Percentiles rank a stretch among this genome's conserved stretches.
Conservation (phyloP, 495 filamentous ascomycete genomes). For the Pseudevernia furfuracea region DNA sequence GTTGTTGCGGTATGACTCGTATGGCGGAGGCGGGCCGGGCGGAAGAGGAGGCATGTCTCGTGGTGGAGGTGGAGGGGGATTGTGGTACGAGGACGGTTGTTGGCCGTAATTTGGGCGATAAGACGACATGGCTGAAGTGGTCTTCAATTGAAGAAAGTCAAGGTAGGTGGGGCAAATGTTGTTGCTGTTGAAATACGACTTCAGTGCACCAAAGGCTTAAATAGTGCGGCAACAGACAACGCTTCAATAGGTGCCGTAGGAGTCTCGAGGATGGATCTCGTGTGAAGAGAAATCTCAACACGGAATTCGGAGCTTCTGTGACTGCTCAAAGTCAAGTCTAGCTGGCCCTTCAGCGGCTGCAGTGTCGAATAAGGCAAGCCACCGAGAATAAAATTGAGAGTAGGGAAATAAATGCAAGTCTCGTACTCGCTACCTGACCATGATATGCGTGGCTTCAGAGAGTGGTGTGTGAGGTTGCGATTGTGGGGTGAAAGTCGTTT, state of each 20-base stretch:
- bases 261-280: no score
- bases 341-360: neutral
- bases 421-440: neutral
- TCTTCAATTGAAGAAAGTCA: neutral
- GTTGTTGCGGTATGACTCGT: constrained; percentile 7
- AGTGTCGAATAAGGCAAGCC: neutral
- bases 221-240: no score
- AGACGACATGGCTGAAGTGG: constrained; percentile 9
- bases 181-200: neutral
- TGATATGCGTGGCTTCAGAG: neutral
- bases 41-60: constrained; percentile 20
- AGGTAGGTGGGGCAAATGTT: neutral
- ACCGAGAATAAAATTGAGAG: neutral
- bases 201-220: neutral
- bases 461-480: neutral
- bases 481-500: neutral
- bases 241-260: no score
- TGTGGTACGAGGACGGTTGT: neutral
- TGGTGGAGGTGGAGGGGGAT: constrained; percentile 18
- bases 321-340: neutral
- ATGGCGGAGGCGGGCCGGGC: constrained; percentile 14
- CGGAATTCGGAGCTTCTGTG: neutral
- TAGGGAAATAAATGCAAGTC: no score
- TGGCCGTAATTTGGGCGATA: constrained; percentile 18
- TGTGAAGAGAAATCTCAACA: neutral